A percentile compares a stretch with the other conserved stretches of the same genome.
phyloP scores from a whole-genome alignment of 1,284 basidiomycete species.

The Kalmanozyma brasiliensis region DNA sequence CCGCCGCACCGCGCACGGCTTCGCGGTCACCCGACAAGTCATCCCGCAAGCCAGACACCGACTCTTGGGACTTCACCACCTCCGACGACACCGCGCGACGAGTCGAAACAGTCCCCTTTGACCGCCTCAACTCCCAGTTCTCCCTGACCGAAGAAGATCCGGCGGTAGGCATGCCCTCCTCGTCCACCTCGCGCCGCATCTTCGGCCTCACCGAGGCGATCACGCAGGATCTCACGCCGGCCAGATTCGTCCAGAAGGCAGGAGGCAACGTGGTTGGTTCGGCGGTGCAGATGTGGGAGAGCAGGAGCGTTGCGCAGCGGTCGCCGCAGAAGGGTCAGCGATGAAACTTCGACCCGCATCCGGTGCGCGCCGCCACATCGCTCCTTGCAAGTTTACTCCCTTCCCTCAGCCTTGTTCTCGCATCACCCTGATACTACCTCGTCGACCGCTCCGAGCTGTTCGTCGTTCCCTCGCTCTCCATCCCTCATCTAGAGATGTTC shows the following conservation, averaged over 20 bases:
- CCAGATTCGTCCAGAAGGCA: neutral
- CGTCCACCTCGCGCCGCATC: conserved; percentile 24
- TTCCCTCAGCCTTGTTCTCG: too few species aligned
- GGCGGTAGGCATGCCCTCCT: conserved; percentile 11
- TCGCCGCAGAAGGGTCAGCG: neutral
- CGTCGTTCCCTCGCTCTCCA: too few species aligned
- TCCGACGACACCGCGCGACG: neutral
- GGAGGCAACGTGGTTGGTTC: conserved; percentile 35
- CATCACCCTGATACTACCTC: too few species aligned
- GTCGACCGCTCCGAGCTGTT: too few species aligned
- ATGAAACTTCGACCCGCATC: too few species aligned
- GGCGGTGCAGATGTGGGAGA: conserved; percentile 49
- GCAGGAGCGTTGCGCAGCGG: conserved; percentile 17
- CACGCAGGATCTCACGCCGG: conserved; percentile 12
- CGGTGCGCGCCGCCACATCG: too few species aligned
- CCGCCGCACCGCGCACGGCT: conserved; percentile 5
- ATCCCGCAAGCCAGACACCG: conserved; percentile 7
- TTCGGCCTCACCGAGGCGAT: conserved; percentile 16
- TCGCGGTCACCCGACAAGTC: conserved; percentile 18
- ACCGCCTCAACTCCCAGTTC: conserved; percentile 30
- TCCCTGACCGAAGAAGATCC: conserved; percentile 2
- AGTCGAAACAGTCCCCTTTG: conserved; percentile 14
- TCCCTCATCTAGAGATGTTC: too few species aligned
- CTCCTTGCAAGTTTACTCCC: too few species aligned
- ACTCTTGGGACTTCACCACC: conserved; percentile 23